These are phyloP conservation scores for Penicillium sp. DNA, from an alignment of 2,329 filamentous ascomycete species.

Conservation along the genomic window DNA sequence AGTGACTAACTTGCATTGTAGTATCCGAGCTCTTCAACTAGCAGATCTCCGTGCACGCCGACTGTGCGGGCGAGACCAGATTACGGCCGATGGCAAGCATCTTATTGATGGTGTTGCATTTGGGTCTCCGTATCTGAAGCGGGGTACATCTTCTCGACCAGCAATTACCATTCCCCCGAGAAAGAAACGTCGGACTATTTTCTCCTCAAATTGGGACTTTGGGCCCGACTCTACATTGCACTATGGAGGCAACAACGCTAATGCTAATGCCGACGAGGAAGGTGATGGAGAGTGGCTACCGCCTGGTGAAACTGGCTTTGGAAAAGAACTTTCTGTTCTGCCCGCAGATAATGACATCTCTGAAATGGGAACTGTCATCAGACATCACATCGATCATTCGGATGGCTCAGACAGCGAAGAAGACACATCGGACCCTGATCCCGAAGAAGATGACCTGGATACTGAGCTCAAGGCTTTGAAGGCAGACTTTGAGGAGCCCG, in stretches of 20 bases:
- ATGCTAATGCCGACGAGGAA: slow-evolving; percentile 22
- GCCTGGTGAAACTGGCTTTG: slow-evolving; percentile 24
- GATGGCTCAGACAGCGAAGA: slow-evolving; percentile 32
- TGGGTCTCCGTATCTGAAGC: slow-evolving; percentile 67
- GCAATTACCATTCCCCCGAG: slow-evolving; percentile 68
- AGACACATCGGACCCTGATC: slow-evolving; percentile 25
- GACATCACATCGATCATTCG: slow-evolving; percentile 30
- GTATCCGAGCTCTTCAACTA: slow-evolving; percentile 73
- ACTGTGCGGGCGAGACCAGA: slow-evolving; percentile 76
- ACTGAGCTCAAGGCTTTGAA: slow-evolving; percentile 48
- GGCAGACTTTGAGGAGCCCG: slow-evolving; percentile 39
- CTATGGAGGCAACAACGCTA: slow-evolving; percentile 1
- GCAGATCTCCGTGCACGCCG: slow-evolving; percentile 71
- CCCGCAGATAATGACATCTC: slow-evolving; percentile 28
- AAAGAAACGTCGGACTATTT: slow-evolving; percentile 58
- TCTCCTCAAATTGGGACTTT: slow-evolving; percentile 29
- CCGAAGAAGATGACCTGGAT: slow-evolving; percentile 38
- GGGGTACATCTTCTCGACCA: slow-evolving; percentile 59
- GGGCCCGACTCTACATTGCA: slow-evolving; percentile 9
- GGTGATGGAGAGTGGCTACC: slow-evolving; percentile 33
- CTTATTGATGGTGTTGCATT: slow-evolving; percentile 84
- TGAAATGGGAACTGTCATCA: slow-evolving; percentile 38
- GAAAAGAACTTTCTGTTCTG: slow-evolving; percentile 26
- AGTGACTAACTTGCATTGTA: slow-evolving; percentile 33
- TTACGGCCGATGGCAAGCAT: slow-evolving; percentile 73